Conservation (phyloP, 2,329 filamentous ascomycete genomes). For the Diaporthe sp. region DNA sequence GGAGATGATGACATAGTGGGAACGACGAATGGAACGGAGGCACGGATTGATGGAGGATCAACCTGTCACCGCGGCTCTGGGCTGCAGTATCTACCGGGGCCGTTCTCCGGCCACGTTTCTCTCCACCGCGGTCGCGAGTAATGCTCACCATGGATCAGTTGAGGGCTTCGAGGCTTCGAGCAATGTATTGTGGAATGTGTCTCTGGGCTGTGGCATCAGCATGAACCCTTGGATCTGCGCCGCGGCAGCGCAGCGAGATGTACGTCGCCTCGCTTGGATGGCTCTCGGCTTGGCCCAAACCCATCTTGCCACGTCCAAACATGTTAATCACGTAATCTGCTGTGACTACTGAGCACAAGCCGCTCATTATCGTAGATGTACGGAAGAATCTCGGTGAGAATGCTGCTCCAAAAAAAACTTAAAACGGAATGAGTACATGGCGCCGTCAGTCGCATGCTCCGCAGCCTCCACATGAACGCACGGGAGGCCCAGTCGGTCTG, state of each 20-base stretch:
- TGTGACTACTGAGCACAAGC: background rate
- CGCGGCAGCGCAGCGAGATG: background rate
- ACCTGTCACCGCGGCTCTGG: background rate
- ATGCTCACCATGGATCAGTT: background rate
- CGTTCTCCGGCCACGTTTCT: too few species aligned
- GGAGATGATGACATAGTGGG: background rate
- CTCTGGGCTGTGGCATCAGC: background rate
- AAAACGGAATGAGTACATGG: background rate
- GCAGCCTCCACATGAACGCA: background rate
- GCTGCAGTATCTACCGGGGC: background rate
- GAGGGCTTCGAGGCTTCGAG: background rate
- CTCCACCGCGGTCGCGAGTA: background rate
- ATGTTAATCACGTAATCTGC: background rate
- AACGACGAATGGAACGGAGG: background rate
- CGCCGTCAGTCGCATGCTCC: too few species aligned
- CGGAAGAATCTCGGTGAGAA: background rate
- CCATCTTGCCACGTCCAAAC: background rate
- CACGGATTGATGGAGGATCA: background rate
- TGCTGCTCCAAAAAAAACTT: background rate
- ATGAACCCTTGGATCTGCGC: background rate
- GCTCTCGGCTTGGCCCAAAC: background rate
- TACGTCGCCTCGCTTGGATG: background rate
- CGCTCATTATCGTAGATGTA: background rate
- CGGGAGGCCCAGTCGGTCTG: background rate
- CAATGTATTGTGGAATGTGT: background rate